A percentile compares a stretch with the other conserved stretches of the same genome.
These are phyloP conservation scores for Paxillus ammoniavirescens DNA, from an alignment of 768 basidiomycete species.

Conservation along the genomic window DNA sequence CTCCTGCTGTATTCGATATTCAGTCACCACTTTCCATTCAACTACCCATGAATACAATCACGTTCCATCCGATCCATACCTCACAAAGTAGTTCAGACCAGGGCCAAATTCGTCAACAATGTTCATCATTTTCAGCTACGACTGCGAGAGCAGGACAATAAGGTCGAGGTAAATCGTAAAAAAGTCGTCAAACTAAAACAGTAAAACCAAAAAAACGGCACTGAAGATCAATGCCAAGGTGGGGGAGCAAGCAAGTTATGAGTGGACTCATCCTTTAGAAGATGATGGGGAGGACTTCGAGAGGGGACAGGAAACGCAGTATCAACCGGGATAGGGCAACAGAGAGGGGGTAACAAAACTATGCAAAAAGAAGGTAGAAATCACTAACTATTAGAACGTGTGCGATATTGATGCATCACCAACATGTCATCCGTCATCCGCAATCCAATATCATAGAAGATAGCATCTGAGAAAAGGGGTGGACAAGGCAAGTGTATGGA, in stretches of 20 bases:
- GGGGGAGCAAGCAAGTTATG: background rate
- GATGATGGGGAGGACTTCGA: background rate
- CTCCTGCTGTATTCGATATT: no score
- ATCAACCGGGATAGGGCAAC: conserved; percentile 5
- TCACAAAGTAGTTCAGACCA: background rate
- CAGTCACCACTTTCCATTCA: background rate
- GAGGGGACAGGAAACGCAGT: conserved; percentile 2
- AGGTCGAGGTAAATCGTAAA: conserved; percentile 3
- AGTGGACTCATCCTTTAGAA: background rate
- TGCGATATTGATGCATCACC: conserved; percentile 3
- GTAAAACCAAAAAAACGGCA: background rate
- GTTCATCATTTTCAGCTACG: conserved; percentile 2
- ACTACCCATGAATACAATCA: background rate
- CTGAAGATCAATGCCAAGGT: conserved; percentile 1
- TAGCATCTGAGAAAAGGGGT: background rate
- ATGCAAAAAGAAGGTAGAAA: conserved; percentile 3
- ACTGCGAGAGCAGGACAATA: background rate
- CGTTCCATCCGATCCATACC: no score
- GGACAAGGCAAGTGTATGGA: background rate
- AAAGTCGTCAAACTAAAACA: conserved; percentile 5
- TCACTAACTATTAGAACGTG: conserved; percentile 1
- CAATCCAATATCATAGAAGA: background rate
- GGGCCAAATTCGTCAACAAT: background rate
- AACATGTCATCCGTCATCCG: conserved; percentile 4
- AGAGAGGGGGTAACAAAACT: conserved; percentile 3